Evolutionary conservation across 192 early-diverging fungal species (phyloP), one percentile per base, ranked within the genome.

Genomic region (Backusella australiensis): DNA sequence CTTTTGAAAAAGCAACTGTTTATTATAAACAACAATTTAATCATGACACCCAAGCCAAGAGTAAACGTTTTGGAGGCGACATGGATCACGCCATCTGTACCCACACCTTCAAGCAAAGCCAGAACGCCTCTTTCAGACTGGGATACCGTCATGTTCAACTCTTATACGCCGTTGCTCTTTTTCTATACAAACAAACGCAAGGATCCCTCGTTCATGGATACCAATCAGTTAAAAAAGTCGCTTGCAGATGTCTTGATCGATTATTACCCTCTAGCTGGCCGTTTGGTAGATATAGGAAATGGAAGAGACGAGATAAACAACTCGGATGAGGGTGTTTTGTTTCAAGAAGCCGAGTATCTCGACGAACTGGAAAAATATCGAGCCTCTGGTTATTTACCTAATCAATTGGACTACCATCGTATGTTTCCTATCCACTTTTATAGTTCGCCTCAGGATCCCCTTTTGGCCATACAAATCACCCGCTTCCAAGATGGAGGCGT

Each of bases 381-480:
- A n/a, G 38, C 39, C 41, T 67, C 53, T 36, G 78, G 78, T 23
- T 79, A 79, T 74, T 34, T 79, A 34, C 78, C 78, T 0, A 68
- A 52, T 53, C 73, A 79, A 46, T 63, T 79, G 36, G 78, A 79
- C 26, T 79, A 79, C 34, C 78, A 79, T 34, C 78, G 69, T 42
- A 70, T 79, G 73, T 79, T 79, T 29, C 78, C 78, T 42, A 73
- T 79, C 19, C 78, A 79, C 34, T 79, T 79, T 42, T 79, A 79
- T 34, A 49, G 73, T 23, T 68, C 66, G 3, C n/a, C 67, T 6
- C 67, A 69, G 34, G 78, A 79, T 15, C 78, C 78, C 36, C 19
- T 79, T 15, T 35, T 79, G 7, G 78, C 67, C 6, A 39, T 79
- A 34, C 72, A 74, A 71, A 36, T 79, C 6, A 74, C 65, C 32